Evolutionary conservation across 2,329 filamentous ascomycete species (phyloP).

Genomic region (Diaporthe helianthi): DNA sequence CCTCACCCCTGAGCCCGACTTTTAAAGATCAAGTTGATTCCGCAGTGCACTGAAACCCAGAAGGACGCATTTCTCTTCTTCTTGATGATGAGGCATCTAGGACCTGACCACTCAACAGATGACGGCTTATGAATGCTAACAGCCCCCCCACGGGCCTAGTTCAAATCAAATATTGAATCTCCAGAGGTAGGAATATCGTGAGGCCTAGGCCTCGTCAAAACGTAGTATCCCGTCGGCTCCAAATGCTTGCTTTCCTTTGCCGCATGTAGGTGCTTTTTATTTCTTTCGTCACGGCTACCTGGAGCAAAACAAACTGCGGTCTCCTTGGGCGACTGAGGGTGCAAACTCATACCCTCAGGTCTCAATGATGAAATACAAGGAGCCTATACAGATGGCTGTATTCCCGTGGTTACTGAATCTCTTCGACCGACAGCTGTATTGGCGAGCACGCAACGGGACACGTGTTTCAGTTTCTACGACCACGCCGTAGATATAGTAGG

Average conservation of each 20-base stretch:
- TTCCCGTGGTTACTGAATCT: not conserved
- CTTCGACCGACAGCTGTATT: not conserved
- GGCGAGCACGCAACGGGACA: not conserved
- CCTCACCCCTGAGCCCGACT: too few relatives aligned
- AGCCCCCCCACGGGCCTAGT: not conserved
- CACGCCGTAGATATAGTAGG: too few relatives aligned
- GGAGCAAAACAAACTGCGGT: not conserved
- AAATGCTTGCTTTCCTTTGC: not conserved
- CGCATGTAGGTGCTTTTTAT: not conserved
- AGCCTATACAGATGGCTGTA: not conserved
- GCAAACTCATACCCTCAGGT: not conserved
- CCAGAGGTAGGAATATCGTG: not conserved
- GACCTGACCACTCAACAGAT: not conserved
- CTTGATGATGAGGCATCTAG: not conserved
- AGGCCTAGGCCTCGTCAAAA: not conserved
- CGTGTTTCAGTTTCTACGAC: too few relatives aligned
- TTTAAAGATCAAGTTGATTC: not conserved
- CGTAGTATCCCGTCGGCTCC: not conserved
- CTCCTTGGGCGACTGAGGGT: not conserved
- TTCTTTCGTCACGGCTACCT: too few relatives aligned
- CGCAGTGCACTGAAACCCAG: not conserved
- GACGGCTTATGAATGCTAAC: not conserved
- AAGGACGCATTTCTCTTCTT: not conserved
- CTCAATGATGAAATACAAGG: not conserved
- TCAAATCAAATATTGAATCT: not conserved